These are phyloP conservation scores for Nymphaea thermarum DNA, from an alignment of 164 flowering plant genomes.

Conservation along the genomic window DNA sequence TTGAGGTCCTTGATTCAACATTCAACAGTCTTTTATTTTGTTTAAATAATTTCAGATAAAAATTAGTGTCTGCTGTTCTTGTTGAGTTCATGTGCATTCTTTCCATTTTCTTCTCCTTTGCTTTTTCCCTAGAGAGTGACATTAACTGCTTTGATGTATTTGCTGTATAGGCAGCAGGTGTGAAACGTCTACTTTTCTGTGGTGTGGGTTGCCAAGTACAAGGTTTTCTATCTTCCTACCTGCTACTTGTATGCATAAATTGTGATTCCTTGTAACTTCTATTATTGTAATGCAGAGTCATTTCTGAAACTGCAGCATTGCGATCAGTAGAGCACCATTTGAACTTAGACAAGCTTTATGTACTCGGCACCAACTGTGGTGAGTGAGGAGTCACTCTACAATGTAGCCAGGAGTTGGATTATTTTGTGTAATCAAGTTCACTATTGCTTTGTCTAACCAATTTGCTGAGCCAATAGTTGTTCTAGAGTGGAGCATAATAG, in stretches of 20 bases:
- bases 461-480: too few species aligned
- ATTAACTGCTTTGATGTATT: neutral
- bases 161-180: slow-evolving; percentile 75
- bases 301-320: slow-evolving; percentile 90
- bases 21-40: neutral
- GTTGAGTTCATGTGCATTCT: neutral
- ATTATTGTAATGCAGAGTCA: slow-evolving; percentile 65
- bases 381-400: slow-evolving; percentile 6
- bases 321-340: slow-evolving; percentile 86
- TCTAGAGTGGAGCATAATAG: too few species aligned
- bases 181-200: slow-evolving; percentile 93
- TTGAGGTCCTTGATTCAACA: neutral
- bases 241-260: slow-evolving; percentile 4
- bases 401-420: too few species aligned
- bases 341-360: slow-evolving; percentile 93
- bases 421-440: too few species aligned
- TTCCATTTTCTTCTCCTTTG: neutral
- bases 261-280: slow-evolving; percentile 38
- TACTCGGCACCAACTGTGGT: slow-evolving; percentile 97
- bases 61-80: too few species aligned
- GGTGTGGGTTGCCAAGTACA: slow-evolving; percentile 99
- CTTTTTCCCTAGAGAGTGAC: neutral
- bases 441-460: too few species aligned
- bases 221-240: slow-evolving; percentile 31
- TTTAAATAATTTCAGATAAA: neutral